These are phyloP conservation scores for Biscogniauxia marginata DNA, from an alignment of 2,329 filamentous ascomycete genomes.

Conservation along the genomic window DNA sequence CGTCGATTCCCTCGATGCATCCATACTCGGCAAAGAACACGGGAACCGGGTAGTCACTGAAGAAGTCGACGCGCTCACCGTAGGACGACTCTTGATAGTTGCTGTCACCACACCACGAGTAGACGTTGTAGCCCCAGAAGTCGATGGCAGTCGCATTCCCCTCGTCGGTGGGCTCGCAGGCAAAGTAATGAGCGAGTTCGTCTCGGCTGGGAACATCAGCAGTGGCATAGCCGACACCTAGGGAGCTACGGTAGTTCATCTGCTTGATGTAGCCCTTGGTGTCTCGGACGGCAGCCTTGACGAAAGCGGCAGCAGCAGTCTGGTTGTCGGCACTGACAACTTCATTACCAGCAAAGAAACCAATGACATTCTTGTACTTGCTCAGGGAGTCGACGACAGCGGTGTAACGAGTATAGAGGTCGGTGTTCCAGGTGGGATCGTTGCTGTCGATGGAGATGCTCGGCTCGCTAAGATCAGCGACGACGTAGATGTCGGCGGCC, in stretches of 20 bases:
- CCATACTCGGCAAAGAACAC: constrained; percentile 99
- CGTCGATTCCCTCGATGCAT: constrained; percentile 66
- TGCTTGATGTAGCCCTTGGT: constrained; percentile 89
- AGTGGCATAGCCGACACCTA: constrained; percentile 94
- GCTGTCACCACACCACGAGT: constrained; percentile 95
- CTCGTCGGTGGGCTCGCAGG: constrained; percentile 68
- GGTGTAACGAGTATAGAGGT: constrained; percentile 78
- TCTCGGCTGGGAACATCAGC: constrained; percentile 82
- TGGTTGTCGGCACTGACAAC: constrained; percentile 88
- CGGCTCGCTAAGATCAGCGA: constrained; percentile 87
- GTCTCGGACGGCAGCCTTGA: constrained; percentile 97
- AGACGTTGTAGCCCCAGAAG: constrained; percentile 99
- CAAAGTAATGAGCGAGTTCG: constrained; percentile 88
- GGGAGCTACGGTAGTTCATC: constrained; percentile 66
- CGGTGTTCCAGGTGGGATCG: constrained; percentile 73
- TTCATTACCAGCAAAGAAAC: constrained; percentile 99
- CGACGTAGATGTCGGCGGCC: constrained; percentile 88
- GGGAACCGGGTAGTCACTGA: constrained; percentile 83
- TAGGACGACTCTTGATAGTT: constrained; percentile 76
- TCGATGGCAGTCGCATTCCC: constrained; percentile 62
- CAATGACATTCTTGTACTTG: constrained; percentile 86
- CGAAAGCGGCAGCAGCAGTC: constrained; percentile 86
- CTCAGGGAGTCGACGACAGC: constrained; percentile 77
- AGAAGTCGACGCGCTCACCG: constrained; percentile 79
- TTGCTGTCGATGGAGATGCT: constrained; percentile 81